Base-by-base conservation (phyloP, 2,329 filamentous ascomycete species). In the Fusarium tupiense region DNA sequence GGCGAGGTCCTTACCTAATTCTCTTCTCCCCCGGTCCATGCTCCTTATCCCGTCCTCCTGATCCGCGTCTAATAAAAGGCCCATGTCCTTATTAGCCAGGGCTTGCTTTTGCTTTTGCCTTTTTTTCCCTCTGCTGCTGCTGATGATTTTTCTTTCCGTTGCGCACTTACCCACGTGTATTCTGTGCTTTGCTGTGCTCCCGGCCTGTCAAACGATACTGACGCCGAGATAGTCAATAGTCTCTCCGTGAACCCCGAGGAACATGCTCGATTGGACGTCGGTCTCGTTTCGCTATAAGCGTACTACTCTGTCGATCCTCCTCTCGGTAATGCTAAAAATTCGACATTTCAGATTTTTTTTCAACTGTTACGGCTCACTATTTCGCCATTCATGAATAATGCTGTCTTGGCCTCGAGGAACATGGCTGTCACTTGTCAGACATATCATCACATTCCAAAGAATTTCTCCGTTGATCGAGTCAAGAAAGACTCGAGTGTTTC, bases 51-150 rank as follows among this genome's bases (percentile, higher is more conserved):
- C 66, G 52, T 56, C 57, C 71, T 66, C 58, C 62, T 72, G 71
- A 74, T 74, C 71, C 71, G 59, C 71, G 67, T 64, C 64, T 74
- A 72, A 72, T 74, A 66, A 74, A 69, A 74, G 26, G 33, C 52
- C 71, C 62, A 61, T 72, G 54, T 71, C 44, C 58, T 57, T 67
- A 64, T 59, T 56, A 66, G n/a, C 41, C 52, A 40, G n/a, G 31
- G 24, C 40, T 40, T 40, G 16, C 26, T 53, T n/a, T 50, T n/a
- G 7, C 26, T 47, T 33, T 38, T 68, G 19, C 26, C 22, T 29
- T 50, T 29, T 29, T 26, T 14, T 29, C 19, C 14, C 46, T 49
- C 20, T 35, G 37, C 26, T 43, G 37, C 37, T 59, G 37, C 37
- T 59, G 37, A 50, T 54, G 37, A 44, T 58, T 49, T 49, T 59